phyloP scores from a whole-genome alignment of 257 asterid species.

The Gardenia jasminoides region DNA sequence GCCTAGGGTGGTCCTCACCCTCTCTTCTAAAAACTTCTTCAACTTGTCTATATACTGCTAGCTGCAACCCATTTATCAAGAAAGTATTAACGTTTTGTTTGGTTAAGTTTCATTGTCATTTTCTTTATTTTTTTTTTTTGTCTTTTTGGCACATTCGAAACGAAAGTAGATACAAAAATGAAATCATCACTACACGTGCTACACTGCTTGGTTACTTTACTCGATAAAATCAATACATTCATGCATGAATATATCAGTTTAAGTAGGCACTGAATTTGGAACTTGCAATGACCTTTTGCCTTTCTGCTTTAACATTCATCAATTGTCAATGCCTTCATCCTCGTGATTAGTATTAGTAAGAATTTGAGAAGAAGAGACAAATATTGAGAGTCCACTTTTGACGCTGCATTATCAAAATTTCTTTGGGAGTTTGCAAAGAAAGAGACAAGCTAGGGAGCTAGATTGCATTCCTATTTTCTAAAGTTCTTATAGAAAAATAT shows the following conservation, averaged over 20 bases:
- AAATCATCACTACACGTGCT: constrained; percentile 9
- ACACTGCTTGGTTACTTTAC: neutral
- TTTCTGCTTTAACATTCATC: neutral
- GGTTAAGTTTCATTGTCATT: neutral
- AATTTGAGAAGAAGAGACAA: neutral
- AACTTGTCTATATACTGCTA: neutral
- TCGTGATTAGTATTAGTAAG: neutral
- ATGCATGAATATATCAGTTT: too few relatives aligned
- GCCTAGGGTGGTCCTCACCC: constrained; percentile 16
- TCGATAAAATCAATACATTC: constrained; percentile 3
- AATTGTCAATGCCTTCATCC: neutral
- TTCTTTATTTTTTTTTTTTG: neutral
- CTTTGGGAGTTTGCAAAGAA: too few relatives aligned
- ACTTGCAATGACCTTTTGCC: neutral
- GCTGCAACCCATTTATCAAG: neutral
- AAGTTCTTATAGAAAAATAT: too few relatives aligned
- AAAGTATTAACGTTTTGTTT: constrained; percentile 5
- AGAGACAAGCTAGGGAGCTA: too few relatives aligned
- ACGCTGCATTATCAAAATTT: too few relatives aligned
- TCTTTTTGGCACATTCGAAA: neutral
- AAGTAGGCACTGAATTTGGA: neutral
- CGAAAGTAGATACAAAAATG: neutral
- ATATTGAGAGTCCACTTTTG: too few relatives aligned
- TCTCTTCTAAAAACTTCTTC: neutral
- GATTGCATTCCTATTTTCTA: too few relatives aligned